Evolutionary conservation across 257 asterid genomes (phyloP).

Genomic region (Perilla frutescens): DNA sequence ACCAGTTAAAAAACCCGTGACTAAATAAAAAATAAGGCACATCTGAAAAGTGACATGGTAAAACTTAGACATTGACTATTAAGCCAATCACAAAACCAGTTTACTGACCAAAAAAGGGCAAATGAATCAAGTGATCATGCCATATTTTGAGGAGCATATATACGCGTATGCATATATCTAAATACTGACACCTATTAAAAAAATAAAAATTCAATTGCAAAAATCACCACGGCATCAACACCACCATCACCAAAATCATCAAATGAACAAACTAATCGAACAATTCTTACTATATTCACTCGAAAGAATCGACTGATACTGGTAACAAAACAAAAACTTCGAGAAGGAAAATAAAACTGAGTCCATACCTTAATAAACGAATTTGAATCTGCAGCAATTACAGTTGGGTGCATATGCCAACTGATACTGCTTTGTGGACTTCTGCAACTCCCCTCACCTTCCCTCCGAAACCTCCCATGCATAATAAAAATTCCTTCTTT

Average conservation of each 20-base stretch:
- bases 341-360: background rate
- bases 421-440: slow-evolving; percentile 34
- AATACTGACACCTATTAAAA: background rate
- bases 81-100: background rate
- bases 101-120: too few relatives aligned
- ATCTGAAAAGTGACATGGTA: too few relatives aligned
- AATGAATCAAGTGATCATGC: background rate
- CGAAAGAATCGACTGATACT: background rate
- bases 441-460: slow-evolving; percentile 43
- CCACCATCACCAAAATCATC: background rate
- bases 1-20: background rate
- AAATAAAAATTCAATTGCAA: background rate
- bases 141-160: background rate
- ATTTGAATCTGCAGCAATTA: slow-evolving; percentile 11
- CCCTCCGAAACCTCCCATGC: slow-evolving; percentile 59
- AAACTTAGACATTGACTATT: too few relatives aligned
- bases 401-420: slow-evolving; percentile 53
- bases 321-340: background rate
- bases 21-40: background rate
- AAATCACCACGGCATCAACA: background rate
- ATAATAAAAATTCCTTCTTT: slow-evolving; percentile 42
- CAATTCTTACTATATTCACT: background rate
- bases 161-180: background rate
- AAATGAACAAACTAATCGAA: background rate
- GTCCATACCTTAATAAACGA: background rate